phyloP scores from a whole-genome alignment of 1,284 basidiomycete genomes.

The Cutaneotrichosporon mucoides region DNA sequence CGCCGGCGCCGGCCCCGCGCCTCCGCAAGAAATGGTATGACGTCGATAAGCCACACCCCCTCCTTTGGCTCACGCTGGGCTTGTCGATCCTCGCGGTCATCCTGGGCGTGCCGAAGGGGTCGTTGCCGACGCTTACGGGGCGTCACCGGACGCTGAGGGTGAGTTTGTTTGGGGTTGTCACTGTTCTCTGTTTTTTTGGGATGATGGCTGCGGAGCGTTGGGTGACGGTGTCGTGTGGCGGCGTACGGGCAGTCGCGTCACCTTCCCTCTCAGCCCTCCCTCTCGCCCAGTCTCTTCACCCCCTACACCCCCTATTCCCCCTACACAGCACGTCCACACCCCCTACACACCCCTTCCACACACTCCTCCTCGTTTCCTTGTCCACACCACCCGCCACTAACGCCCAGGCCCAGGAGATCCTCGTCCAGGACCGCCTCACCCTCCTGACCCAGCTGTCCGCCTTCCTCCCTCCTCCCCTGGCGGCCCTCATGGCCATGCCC shows the following conservation, averaged over 20 bases:
- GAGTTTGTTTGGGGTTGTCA: constrained; percentile 14
- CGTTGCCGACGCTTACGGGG: constrained; percentile 40
- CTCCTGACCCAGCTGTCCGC: constrained; percentile 35
- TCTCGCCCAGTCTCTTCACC: background rate
- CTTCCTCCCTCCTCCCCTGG: constrained; percentile 42
- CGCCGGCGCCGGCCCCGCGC: background rate
- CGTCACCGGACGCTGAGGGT: constrained; percentile 42
- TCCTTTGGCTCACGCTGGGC: constrained; percentile 39
- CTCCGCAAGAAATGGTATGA: background rate
- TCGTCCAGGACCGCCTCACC: constrained; percentile 32
- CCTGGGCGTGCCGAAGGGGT: constrained; percentile 41
- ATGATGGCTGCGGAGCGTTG: no score
- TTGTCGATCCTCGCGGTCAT: constrained; percentile 36
- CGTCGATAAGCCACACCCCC: constrained; percentile 30
- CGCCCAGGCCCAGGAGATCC: constrained; percentile 32
- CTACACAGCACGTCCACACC: no score
- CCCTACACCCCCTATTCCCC: no score
- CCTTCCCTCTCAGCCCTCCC: no score
- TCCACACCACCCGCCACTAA: no score
- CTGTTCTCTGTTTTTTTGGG: no score
- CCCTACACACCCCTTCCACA: no score
- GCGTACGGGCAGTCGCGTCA: no score
- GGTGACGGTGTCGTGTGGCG: no score
- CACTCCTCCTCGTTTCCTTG: no score
- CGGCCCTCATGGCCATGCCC: constrained; percentile 24